Evolutionary conservation across 305 asterid genomes (phyloP).

Genomic region (Fraxinus sp.): DNA sequence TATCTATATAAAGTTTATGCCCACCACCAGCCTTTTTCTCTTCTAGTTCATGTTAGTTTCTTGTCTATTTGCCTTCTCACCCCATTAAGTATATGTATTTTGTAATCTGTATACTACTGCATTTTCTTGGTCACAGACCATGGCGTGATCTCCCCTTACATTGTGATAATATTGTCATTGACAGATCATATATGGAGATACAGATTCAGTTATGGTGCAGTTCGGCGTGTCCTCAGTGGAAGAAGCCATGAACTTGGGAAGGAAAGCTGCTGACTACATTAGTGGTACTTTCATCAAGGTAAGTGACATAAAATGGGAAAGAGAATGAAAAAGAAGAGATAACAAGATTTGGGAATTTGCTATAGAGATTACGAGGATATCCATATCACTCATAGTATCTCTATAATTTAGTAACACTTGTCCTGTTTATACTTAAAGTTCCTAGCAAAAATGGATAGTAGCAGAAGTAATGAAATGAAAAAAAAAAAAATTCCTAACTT

Average conservation of each 20-base stretch:
- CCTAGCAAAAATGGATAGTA: background rate
- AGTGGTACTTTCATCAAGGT: slow-evolving; percentile 89
- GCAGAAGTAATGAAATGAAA: background rate
- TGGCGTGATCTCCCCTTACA: slow-evolving; percentile 14
- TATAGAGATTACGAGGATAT: background rate
- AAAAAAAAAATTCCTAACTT: background rate
- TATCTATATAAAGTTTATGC: background rate
- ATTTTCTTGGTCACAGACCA: slow-evolving; percentile 9
- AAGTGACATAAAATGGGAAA: slow-evolving; percentile 17
- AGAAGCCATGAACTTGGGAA: slow-evolving; percentile 91
- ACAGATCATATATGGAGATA: slow-evolving; percentile 98
- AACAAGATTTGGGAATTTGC: background rate
- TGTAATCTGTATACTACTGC: background rate
- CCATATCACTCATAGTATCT: background rate
- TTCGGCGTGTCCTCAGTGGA: slow-evolving; percentile 91
- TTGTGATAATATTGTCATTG: slow-evolving; percentile 25
- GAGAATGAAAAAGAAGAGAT: background rate
- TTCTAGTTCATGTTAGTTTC: slow-evolving; percentile 19
- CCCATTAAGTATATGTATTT: background rate
- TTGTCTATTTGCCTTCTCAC: slow-evolving; percentile 1
- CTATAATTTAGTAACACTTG: background rate
- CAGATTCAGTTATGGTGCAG: slow-evolving; percentile 99
- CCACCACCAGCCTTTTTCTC: background rate
- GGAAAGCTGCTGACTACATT: slow-evolving; percentile 95
- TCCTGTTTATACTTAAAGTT: background rate